Evolutionary conservation across 352 stramenopile species (phyloP).

Genomic region (Ochromonadaceae sp.): DNA sequence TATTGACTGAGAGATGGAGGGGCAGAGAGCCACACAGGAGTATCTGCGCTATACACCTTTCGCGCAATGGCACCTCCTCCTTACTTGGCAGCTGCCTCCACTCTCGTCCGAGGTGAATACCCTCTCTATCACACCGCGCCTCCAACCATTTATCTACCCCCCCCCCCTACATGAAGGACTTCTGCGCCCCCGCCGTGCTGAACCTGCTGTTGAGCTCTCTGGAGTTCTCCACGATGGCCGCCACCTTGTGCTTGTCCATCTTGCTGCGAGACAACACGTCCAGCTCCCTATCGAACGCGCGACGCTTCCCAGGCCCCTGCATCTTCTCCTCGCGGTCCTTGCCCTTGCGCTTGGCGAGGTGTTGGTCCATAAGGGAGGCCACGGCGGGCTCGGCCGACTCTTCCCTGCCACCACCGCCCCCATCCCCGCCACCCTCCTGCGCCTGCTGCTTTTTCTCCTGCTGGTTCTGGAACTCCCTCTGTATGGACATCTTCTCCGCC

Average conservation of each 20-base stretch:
- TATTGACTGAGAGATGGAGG: too few relatives aligned
- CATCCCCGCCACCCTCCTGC: background rate
- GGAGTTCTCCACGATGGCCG: conserved; percentile 3
- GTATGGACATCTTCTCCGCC: background rate
- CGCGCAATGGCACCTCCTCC: too few relatives aligned
- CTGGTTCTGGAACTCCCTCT: background rate
- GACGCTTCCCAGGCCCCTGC: background rate
- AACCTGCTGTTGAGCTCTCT: conserved; percentile 6
- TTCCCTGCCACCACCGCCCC: background rate
- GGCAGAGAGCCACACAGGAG: too few relatives aligned
- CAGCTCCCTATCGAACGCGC: background rate
- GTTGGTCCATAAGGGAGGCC: background rate
- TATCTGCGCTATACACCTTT: too few relatives aligned
- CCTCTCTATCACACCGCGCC: too few relatives aligned
- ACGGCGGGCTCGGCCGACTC: background rate
- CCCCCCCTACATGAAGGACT: conserved; percentile 15
- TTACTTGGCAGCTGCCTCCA: too few relatives aligned
- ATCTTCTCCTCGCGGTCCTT: background rate
- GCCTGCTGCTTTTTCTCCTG: background rate
- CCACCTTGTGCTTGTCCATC: background rate
- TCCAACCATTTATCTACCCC: too few relatives aligned
- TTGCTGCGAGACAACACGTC: conserved; percentile 2
- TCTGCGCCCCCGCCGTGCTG: background rate
- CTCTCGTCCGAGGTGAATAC: too few relatives aligned
- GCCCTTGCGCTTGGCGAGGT: background rate